phyloP scores from a whole-genome alignment of 2,329 filamentous ascomycete species.

The Sporothrix dimorphospora region DNA sequence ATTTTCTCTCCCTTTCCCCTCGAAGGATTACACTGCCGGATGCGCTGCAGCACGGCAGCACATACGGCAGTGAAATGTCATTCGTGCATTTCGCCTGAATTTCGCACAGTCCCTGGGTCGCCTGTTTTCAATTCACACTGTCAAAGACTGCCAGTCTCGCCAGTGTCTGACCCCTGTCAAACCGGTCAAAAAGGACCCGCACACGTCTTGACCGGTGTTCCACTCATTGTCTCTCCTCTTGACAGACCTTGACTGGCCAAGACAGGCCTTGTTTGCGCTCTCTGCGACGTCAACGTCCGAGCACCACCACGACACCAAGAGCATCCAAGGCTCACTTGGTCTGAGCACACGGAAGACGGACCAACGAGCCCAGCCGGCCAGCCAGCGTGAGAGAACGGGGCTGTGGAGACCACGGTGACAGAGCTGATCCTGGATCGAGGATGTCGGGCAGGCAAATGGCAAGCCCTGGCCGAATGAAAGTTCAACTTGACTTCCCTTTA shows the following conservation, averaged over 20 bases:
- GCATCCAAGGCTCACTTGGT: not conserved
- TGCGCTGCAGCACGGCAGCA: not conserved
- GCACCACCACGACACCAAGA: not conserved
- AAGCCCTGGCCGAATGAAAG: not conserved
- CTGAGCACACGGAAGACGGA: slow-evolving; percentile 5
- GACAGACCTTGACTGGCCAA: not conserved
- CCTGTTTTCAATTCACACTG: not conserved
- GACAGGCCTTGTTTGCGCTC: not conserved
- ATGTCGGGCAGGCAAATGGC: not conserved
- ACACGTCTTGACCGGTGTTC: slow-evolving; percentile 1
- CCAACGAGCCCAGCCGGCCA: too few species aligned
- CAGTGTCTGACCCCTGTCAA: not conserved
- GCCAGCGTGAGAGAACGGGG: too few species aligned
- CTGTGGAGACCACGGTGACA: slow-evolving; percentile 15
- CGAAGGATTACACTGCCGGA: not conserved
- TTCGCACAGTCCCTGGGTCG: not conserved
- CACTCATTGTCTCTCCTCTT: not conserved
- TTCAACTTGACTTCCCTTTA: not conserved
- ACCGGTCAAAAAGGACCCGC: slow-evolving; percentile 14
- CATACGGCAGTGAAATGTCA: not conserved
- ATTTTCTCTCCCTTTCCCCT: not conserved
- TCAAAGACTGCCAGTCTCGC: not conserved
- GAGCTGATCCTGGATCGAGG: not conserved
- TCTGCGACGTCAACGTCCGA: slow-evolving; percentile 3
- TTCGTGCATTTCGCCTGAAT: not conserved